These are phyloP conservation scores for Baorangia bicolor DNA, from an alignment of 768 basidiomycete species.

Conservation along the genomic window DNA sequence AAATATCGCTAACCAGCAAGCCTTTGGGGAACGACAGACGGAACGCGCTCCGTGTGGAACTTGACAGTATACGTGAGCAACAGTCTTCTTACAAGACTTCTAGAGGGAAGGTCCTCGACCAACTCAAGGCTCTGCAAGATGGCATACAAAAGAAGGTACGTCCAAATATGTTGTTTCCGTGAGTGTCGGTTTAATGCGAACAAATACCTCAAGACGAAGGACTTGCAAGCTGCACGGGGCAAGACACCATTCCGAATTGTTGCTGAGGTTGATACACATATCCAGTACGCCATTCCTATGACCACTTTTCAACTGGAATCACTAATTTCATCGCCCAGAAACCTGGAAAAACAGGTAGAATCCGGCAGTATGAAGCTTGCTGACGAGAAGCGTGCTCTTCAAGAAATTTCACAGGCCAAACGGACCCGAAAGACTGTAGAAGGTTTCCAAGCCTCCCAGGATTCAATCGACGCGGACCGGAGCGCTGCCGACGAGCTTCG, in stretches of 20 bases:
- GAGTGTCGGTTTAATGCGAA: conserved; percentile 2
- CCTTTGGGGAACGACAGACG: conserved; percentile 69
- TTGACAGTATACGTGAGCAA: conserved; percentile 73
- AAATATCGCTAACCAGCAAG: conserved; percentile 64
- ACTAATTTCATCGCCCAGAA: conserved; percentile 41
- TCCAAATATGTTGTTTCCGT: background rate
- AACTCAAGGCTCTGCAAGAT: conserved; percentile 79
- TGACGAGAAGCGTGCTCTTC: conserved; percentile 94
- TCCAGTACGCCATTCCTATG: conserved; percentile 56
- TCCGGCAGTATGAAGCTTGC: conserved; percentile 89
- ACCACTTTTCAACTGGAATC: background rate
- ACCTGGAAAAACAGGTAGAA: conserved; percentile 88
- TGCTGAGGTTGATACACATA: conserved; percentile 82
- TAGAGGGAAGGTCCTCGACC: conserved; percentile 69
- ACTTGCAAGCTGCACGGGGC: conserved; percentile 74
- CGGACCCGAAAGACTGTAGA: conserved; percentile 77
- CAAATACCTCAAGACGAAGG: conserved; percentile 63
- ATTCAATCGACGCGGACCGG: conserved; percentile 78
- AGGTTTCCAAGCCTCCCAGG: conserved; percentile 74
- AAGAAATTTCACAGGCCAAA: conserved; percentile 76
- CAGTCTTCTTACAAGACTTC: conserved; percentile 77
- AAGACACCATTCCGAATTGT: conserved; percentile 81
- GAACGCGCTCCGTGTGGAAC: conserved; percentile 70
- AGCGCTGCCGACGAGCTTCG: conserved; percentile 72
- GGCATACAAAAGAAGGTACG: conserved; percentile 76